Conservation (phyloP, 1,284 basidiomycete species). For the Cutaneotrichosporon cavernicola region DNA sequence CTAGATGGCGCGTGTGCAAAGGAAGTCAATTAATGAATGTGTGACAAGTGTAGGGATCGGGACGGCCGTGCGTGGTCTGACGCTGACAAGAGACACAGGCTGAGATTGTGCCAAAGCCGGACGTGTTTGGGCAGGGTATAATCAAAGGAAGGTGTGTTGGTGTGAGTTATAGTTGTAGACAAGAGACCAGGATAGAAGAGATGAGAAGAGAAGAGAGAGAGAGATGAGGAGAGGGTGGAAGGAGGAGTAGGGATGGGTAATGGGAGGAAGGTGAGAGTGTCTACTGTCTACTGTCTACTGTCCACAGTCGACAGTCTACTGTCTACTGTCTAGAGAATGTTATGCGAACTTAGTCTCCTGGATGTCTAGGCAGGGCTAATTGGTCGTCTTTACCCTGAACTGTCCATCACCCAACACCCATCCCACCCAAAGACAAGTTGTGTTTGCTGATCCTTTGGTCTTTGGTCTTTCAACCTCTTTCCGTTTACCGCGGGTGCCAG, state of each 20-base stretch:
- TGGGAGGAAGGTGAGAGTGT: background rate
- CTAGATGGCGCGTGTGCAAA: background rate
- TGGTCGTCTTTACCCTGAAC: background rate
- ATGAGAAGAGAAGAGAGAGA: background rate
- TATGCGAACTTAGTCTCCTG: no score
- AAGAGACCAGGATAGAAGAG: background rate
- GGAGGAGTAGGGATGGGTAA: background rate
- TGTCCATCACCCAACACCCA: background rate
- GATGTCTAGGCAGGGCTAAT: background rate
- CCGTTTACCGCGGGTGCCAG: background rate
- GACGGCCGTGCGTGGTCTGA: background rate
- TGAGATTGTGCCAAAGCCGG: background rate
- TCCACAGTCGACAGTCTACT: background rate
- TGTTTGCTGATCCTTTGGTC: no score
- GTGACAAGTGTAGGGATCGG: background rate
- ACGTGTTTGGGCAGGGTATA: background rate
- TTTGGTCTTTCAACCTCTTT: no score
- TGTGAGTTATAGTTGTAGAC: background rate
- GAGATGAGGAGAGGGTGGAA: background rate
- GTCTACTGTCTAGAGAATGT: no score
- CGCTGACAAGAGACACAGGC: background rate
- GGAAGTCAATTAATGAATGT: slow-evolving; percentile 1
- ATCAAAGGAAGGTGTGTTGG: background rate
- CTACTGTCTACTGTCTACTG: no score
- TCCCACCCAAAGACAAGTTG: background rate